Base-by-base conservation (phyloP, 345 rosid genomes). In the Moricandia moricandioides region DNA sequence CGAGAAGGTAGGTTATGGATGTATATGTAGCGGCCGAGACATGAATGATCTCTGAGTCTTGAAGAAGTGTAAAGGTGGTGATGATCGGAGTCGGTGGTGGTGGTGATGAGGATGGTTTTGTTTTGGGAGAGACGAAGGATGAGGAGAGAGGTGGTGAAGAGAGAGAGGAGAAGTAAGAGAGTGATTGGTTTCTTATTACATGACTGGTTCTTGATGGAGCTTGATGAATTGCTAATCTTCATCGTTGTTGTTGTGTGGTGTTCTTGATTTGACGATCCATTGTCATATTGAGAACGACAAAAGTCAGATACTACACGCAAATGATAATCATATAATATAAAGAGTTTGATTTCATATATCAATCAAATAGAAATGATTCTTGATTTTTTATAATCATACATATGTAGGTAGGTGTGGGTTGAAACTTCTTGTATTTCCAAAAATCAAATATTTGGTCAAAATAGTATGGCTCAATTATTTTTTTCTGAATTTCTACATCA, bases 11-110 rank as follows among this genome's bases (percentile, higher is more conserved):
- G 77, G 7, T 79, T 52, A 17, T 86, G 84, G 45, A 83, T 79
- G 7, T 84, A 86, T 27, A 89, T 52, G 62, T 84, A 89, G 10
- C 64, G 73, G 8, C 87, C 88, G 0, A 62, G 47, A 35, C 90
- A 89, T 0, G 79, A 26, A 57, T 85, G 81, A 0, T 39, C 55
- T 34, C 26, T 8, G 6, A 13, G 7, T 26, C 16, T 16, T 9
- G 52, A 1, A n/a, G 67, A 0, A 16, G 30, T 24, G 0, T 58
- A 51, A 60, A 4, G 24, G 12, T 3, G 18, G 18, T 14, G 70
- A 3, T 37, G 75, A 12, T 56, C 14, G 31, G 75, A n/a, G 5
- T 12, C 3, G 30, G 67, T 43, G 31, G 52, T 18, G 37, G 35
- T 16, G 57, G 59, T n/a, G 81, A 56, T 67, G 78, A 68, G 62